phyloP scores from a whole-genome alignment of 2,329 filamentous ascomycete genomes.

The Aureobasidium sp. region DNA sequence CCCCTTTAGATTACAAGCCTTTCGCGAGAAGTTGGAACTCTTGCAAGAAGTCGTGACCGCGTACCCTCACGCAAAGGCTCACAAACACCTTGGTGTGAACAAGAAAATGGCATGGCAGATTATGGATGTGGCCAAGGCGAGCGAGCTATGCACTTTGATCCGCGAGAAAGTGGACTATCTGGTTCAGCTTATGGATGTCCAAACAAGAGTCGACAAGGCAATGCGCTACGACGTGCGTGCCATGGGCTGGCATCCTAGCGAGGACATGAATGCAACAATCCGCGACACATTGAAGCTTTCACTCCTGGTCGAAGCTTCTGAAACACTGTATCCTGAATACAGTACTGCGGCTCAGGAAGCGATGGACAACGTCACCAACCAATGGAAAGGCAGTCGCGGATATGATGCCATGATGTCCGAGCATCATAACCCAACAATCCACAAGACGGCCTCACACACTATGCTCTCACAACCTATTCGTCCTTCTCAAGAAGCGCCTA shows the following conservation, averaged over 20 bases:
- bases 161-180: conserved; percentile 36
- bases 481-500: neutral
- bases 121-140: conserved; percentile 32
- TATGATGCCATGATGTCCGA: conserved; percentile 1
- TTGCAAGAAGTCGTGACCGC: conserved; percentile 30
- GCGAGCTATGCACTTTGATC: conserved; percentile 32
- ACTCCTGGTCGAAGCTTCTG: conserved; percentile 35
- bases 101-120: conserved; percentile 32
- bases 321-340: conserved; percentile 37
- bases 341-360: conserved; percentile 33
- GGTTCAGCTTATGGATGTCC: conserved; percentile 34
- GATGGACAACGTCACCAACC: conserved; percentile 32
- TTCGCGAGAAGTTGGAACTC: conserved; percentile 36
- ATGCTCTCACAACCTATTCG: conserved; percentile 3
- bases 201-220: conserved; percentile 36
- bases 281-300: conserved; percentile 35
- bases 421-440: conserved; percentile 8
- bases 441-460: conserved; percentile 7
- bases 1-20: conserved; percentile 31
- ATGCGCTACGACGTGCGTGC: conserved; percentile 37
- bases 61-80: neutral
- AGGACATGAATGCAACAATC: conserved; percentile 23
- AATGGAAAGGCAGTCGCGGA: conserved; percentile 11
- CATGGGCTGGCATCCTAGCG: conserved; percentile 39
- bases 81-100: neutral